These are phyloP conservation scores for Spiromastix sp. DNA, from an alignment of 2,329 filamentous ascomycete species.

Conservation along the genomic window DNA sequence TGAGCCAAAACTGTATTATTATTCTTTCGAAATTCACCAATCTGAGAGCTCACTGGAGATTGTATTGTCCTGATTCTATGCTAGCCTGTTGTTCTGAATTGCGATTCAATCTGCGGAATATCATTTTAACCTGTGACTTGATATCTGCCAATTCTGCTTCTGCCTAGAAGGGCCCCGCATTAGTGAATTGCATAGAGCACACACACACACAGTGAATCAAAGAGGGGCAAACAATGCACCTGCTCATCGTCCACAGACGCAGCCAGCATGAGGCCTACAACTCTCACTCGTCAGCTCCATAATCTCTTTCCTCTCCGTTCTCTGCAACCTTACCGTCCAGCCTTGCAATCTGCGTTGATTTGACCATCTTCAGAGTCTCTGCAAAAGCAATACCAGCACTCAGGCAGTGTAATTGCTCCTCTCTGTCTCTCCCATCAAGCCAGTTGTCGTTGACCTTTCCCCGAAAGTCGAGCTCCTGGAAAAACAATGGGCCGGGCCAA, in stretches of 20 bases:
- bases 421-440: background rate
- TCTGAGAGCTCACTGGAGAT: slow-evolving; percentile 67
- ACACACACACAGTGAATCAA: background rate
- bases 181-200: background rate
- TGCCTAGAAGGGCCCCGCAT: slow-evolving; percentile 35
- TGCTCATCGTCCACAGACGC: slow-evolving; percentile 89
- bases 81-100: slow-evolving; percentile 84
- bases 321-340: slow-evolving; percentile 59
- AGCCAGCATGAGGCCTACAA: slow-evolving; percentile 78
- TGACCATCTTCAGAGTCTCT: slow-evolving; percentile 53
- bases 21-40: no score
- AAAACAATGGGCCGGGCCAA: slow-evolving; percentile 20
- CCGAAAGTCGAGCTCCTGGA: slow-evolving; percentile 9
- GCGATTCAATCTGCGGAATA: slow-evolving; percentile 77
- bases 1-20: no score
- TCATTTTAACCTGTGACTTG: slow-evolving; percentile 81
- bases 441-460: background rate
- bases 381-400: background rate
- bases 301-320: background rate
- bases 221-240: slow-evolving; percentile 32
- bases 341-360: slow-evolving; percentile 86
- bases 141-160: slow-evolving; percentile 72
- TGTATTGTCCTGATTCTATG: slow-evolving; percentile 77
- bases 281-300: slow-evolving; percentile 3
- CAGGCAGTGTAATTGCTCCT: slow-evolving; percentile 1